A percentile compares a stretch with the other conserved stretches of the same genome.
Evolutionary conservation across 768 basidiomycete genomes (phyloP).

Genomic region (Termitomyces sp.): DNA sequence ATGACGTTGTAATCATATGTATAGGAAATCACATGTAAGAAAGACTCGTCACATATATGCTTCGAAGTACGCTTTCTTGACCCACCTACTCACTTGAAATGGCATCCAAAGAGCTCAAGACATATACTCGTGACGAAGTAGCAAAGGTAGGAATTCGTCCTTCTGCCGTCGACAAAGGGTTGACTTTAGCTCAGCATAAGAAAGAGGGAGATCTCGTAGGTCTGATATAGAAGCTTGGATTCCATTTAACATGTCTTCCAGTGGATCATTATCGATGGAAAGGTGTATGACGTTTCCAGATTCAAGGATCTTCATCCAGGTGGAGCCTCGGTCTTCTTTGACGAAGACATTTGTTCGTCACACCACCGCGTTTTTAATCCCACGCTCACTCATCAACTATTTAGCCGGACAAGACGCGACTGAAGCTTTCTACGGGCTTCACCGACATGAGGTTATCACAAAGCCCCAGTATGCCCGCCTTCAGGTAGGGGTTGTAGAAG

Average conservation of each 20-base stretch:
- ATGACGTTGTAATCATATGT: neutral
- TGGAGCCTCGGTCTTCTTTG: slow-evolving; percentile 69
- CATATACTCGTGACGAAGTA: slow-evolving; percentile 35
- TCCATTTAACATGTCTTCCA: neutral
- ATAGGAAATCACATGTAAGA: slow-evolving; percentile 10
- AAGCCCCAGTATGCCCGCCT: slow-evolving; percentile 75
- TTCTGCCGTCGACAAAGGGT: neutral
- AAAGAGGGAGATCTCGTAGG: slow-evolving; percentile 61
- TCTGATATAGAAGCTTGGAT: neutral
- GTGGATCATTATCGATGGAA: slow-evolving; percentile 86
- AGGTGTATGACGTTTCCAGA: slow-evolving; percentile 77
- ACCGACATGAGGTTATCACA: slow-evolving; percentile 80
- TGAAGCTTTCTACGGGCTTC: slow-evolving; percentile 86
- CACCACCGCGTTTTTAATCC: neutral
- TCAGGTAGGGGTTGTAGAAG: slow-evolving; percentile 68
- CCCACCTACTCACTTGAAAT: slow-evolving; percentile 12
- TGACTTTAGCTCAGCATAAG: slow-evolving; percentile 51
- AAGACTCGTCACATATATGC: neutral
- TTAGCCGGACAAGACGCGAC: slow-evolving; percentile 86
- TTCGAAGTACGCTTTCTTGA: neutral
- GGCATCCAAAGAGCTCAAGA: slow-evolving; percentile 30
- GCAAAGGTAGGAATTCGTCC: slow-evolving; percentile 27
- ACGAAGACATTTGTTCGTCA: slow-evolving; percentile 65
- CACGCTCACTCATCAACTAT: neutral
- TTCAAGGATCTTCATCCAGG: slow-evolving; percentile 88